phyloP scores from a whole-genome alignment of 148 eudicot species.

The Chenopodium album region DNA sequence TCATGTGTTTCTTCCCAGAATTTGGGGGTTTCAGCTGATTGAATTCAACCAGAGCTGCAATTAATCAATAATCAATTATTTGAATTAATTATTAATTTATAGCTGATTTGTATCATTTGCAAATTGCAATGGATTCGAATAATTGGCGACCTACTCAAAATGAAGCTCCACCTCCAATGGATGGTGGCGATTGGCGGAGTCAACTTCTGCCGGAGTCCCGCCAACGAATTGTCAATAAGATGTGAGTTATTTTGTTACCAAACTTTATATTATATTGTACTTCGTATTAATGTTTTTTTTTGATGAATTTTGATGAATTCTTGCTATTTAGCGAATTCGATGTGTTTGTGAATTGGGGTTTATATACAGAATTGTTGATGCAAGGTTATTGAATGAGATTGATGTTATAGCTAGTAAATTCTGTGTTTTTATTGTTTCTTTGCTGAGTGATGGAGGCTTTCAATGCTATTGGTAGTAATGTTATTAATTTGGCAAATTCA shows the following conservation, averaged over 20 bases:
- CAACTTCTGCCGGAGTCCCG: slow-evolving; percentile 45
- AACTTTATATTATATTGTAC: too few relatives aligned
- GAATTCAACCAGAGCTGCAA: background rate
- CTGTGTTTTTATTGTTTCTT: too few relatives aligned
- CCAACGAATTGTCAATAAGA: slow-evolving; percentile 51
- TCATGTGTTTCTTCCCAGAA: background rate
- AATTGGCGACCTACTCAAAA: slow-evolving; percentile 27
- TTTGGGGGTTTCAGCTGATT: background rate
- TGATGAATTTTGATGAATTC: background rate
- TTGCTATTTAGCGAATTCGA: background rate
- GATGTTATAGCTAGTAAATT: too few relatives aligned
- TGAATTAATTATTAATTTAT: too few relatives aligned
- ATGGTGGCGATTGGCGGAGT: slow-evolving; percentile 58
- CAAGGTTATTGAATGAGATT: background rate
- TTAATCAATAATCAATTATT: too few relatives aligned
- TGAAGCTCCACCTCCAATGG: slow-evolving; percentile 37
- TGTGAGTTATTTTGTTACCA: slow-evolving; percentile 34
- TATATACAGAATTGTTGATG: background rate
- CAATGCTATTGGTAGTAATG: background rate
- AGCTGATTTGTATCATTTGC: background rate
- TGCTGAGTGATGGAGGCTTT: too few relatives aligned
- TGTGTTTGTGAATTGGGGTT: background rate
- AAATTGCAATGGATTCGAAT: background rate
- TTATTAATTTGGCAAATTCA: background rate
- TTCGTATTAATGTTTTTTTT: background rate